phyloP scores from a whole-genome alignment of 2,329 filamentous ascomycete species.

The Fusarium subglutinans region DNA sequence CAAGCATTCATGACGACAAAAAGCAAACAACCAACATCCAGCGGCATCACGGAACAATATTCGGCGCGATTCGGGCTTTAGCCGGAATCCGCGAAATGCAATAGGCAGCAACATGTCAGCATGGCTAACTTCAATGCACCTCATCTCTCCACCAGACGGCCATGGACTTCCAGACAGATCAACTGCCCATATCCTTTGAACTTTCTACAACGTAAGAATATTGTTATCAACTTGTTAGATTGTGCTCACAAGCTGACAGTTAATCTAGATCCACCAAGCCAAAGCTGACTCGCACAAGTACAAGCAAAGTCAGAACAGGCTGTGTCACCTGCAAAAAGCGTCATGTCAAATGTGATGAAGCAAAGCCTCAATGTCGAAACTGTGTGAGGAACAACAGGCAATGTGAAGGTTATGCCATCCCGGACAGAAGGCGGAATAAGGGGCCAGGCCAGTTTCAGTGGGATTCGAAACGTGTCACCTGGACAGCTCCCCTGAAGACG shows the following conservation, averaged over 20 bases:
- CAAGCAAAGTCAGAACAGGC: slow-evolving; percentile 32
- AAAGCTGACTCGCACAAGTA: slow-evolving; percentile 34
- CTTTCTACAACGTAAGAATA: neutral
- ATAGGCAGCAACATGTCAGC: neutral
- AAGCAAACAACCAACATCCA: neutral
- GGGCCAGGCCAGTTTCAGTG: slow-evolving; percentile 31
- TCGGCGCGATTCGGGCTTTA: neutral
- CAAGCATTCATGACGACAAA: neutral
- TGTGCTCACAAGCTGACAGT: neutral
- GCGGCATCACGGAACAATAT: neutral
- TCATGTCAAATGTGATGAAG: slow-evolving; percentile 38
- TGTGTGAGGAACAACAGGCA: slow-evolving; percentile 21
- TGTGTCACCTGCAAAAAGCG: slow-evolving; percentile 41
- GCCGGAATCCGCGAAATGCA: neutral
- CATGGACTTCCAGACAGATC: neutral
- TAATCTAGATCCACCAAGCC: neutral
- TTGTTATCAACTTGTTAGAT: rapidly evolving
- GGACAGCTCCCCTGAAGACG: neutral
- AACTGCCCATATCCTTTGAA: neutral
- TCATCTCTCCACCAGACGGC: neutral
- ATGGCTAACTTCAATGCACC: neutral
- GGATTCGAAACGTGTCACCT: slow-evolving; percentile 34
- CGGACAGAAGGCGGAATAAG: neutral
- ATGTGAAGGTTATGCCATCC: slow-evolving; percentile 26
- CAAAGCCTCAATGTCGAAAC: slow-evolving; percentile 25